Base-by-base conservation (phyloP, 371 early-diverging fungal genomes). In the Mortierella sp. region DNA sequence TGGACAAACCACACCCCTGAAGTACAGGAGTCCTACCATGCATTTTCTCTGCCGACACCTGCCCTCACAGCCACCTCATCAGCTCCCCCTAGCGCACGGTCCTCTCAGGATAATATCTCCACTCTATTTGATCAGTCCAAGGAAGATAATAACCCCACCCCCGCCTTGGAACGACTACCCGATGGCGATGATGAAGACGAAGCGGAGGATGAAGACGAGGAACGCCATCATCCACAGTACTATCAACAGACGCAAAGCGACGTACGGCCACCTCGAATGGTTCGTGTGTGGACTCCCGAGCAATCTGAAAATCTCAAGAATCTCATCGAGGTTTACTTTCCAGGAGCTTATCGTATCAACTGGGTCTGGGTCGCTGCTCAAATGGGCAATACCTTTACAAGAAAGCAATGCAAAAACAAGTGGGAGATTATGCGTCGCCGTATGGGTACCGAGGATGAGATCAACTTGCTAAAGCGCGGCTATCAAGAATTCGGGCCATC, bases 321-420 rank as follows among this genome's bases (percentile, higher is more conserved):
- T 19, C 50, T 73, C 24, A 63, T 73, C 24, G 73, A 73, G 47
- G 50, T 73, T 11, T 63, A 66, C 30, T 73, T 73, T 19, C 73
- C 73, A 0, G 73, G 73, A 9, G 50, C 73, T 0, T 73, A 73
- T 39, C 67, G 73, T 11, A 73, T 73, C 37, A 73, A 73, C 56
- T 73, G 73, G 73, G 73, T 67, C n/a, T 73, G 73, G 73, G 68
- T 73, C 5, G 73, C 73, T 9, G 66, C 67, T 8, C 73, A 73
- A 43, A 66, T 73, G 67, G 73, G 73, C 8, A 73, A 67, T n/a
- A 47, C 49, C 9, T 73, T 73, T 26, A 73, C 73, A 1, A 15
- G 67, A 12, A 75, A 75, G 48, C 69, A 75, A 31, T 75, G 75
- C 60, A 75, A 75, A 59, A 73, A 73, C 56, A 75, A 75, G 47